These are phyloP conservation scores for Pseudoturritis turrita DNA, from an alignment of 345 rosid species.

Conservation along the genomic window DNA sequence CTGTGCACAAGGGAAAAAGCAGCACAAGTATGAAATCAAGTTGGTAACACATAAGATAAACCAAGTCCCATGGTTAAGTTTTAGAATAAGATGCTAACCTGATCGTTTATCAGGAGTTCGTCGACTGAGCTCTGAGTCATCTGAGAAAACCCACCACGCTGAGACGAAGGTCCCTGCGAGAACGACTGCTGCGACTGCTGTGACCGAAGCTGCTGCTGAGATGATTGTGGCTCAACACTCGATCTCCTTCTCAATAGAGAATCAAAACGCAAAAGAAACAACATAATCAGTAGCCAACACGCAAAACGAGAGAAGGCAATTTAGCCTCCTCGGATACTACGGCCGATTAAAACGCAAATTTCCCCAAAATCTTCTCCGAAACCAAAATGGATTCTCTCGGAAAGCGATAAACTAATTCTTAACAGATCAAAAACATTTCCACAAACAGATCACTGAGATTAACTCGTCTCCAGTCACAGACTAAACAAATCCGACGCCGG, in stretches of 20 bases:
- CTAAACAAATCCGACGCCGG: background rate
- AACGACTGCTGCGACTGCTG: slow-evolving; percentile 79
- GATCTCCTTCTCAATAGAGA: slow-evolving; percentile 48
- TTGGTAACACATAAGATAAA: background rate
- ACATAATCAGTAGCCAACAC: background rate
- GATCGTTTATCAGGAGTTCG: slow-evolving; percentile 53
- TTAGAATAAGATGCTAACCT: slow-evolving; percentile 33
- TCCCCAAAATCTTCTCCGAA: background rate
- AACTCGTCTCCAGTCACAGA: background rate
- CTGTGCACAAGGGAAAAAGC: slow-evolving; percentile 36
- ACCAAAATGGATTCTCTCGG: slow-evolving; percentile 7
- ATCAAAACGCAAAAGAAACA: background rate
- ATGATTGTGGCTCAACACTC: slow-evolving; percentile 46
- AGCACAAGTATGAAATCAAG: slow-evolving; percentile 8
- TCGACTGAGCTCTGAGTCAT: slow-evolving; percentile 69
- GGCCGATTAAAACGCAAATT: background rate
- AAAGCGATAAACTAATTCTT: background rate
- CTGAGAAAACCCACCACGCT: slow-evolving; percentile 75
- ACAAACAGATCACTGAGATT: background rate
- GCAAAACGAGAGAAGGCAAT: background rate
- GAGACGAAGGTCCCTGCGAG: slow-evolving; percentile 85
- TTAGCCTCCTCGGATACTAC: background rate
- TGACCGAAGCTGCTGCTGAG: slow-evolving; percentile 63
- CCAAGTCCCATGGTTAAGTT: background rate
- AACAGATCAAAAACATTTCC: background rate